Conservation (phyloP, 768 basidiomycete genomes). For the Boletus tomentosulus region DNA sequence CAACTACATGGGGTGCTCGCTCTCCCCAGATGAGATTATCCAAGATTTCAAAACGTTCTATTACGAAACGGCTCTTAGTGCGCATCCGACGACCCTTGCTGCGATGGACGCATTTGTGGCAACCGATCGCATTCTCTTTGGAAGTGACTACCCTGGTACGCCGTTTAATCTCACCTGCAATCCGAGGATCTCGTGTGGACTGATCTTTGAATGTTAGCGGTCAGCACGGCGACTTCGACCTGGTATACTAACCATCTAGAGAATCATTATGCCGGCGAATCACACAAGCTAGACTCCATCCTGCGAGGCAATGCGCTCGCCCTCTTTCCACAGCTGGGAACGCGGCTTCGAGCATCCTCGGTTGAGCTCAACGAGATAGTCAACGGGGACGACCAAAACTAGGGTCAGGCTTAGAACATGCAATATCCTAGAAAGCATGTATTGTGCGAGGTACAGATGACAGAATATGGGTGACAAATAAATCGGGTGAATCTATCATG, state of each 20-base stretch:
- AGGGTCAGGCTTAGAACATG: slow-evolving; percentile 6
- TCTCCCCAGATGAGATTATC: slow-evolving; percentile 62
- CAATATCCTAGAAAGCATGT: slow-evolving; percentile 16
- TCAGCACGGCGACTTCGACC: slow-evolving; percentile 46
- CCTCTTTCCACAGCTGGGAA: slow-evolving; percentile 44
- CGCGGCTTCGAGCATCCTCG: not conserved
- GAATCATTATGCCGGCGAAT: slow-evolving; percentile 42
- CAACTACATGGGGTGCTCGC: slow-evolving; percentile 61
- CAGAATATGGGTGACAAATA: slow-evolving; percentile 20
- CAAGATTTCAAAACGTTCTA: slow-evolving; percentile 69
- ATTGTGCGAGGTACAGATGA: slow-evolving; percentile 27
- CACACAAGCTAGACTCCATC: slow-evolving; percentile 39
- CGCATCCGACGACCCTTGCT: slow-evolving; percentile 48
- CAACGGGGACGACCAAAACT: not conserved
- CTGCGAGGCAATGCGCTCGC: slow-evolving; percentile 47
- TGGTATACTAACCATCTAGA: slow-evolving; percentile 62
- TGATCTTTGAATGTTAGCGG: slow-evolving; percentile 39
- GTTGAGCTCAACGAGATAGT: not conserved
- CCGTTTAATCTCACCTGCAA: slow-evolving; percentile 5
- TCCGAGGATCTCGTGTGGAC: not conserved
- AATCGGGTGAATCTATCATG: slow-evolving; percentile 22
- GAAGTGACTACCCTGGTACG: slow-evolving; percentile 73
- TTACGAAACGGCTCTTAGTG: slow-evolving; percentile 68
- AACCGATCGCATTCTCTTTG: slow-evolving; percentile 56
- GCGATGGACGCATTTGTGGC: slow-evolving; percentile 49